A percentile compares a stretch with the other conserved stretches of the same genome.
Conservation (phyloP, 345 rosid genomes). For the Salix koriyanagi region DNA sequence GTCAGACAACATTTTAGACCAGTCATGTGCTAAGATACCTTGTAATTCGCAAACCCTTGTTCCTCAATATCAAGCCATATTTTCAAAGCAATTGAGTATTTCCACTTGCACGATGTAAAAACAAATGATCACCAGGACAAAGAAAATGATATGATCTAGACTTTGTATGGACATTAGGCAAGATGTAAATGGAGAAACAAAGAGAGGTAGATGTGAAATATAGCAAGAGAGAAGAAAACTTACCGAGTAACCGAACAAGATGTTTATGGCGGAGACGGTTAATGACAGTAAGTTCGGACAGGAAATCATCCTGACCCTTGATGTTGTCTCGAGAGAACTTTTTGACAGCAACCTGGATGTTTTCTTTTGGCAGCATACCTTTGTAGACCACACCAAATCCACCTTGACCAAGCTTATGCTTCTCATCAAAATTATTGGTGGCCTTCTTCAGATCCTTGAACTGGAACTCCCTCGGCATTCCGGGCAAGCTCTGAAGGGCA, state of each 20-base stretch:
- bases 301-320: constrained; percentile 45
- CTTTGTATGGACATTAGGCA: neutral
- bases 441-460: constrained; percentile 54
- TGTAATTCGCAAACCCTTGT: neutral
- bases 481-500: constrained; percentile 46
- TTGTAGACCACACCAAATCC: constrained; percentile 51
- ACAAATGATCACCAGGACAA: neutral
- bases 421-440: constrained; percentile 51
- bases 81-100: neutral
- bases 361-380: constrained; percentile 42
- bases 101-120: neutral
- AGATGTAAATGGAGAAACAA: neutral
- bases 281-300: constrained; percentile 58
- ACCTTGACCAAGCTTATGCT: constrained; percentile 52
- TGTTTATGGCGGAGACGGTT: constrained; percentile 57
- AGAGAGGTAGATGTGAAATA: neutral
- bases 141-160: neutral
- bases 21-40: neutral
- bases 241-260: constrained; percentile 52
- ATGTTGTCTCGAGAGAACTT: constrained; percentile 39
- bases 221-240: neutral
- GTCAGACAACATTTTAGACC: neutral
- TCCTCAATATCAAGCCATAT: neutral
- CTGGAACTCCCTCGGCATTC: constrained; percentile 46
- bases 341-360: constrained; percentile 47